Evolutionary conservation across 2,329 filamentous ascomycete genomes (phyloP).

Genomic region (Pseudocercospora fuligena): DNA sequence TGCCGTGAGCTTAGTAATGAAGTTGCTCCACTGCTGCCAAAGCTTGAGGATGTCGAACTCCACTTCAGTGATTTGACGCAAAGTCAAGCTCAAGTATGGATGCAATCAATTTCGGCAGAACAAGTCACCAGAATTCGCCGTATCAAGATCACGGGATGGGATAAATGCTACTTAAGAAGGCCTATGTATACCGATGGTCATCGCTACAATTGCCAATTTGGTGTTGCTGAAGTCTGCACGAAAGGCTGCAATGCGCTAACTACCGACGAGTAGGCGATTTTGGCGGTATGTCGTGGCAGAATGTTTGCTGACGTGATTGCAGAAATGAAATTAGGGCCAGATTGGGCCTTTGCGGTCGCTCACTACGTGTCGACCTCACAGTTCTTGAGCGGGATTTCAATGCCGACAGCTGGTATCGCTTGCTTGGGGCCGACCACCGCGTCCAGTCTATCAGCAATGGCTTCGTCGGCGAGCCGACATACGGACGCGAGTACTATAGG

Average conservation of each 20-base stretch:
- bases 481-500: slow-evolving; percentile 3
- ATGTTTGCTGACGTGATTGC: background rate
- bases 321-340: slow-evolving; percentile 1
- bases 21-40: background rate
- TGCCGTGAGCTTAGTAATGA: background rate
- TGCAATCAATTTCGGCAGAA: background rate
- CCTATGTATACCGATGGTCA: slow-evolving; percentile 9
- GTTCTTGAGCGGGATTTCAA: slow-evolving; percentile 10
- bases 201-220: slow-evolving; percentile 8
- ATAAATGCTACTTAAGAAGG: background rate
- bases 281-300: background rate
- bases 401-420: background rate
- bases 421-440: slow-evolving; percentile 7
- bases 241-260: background rate
- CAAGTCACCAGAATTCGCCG: slow-evolving; percentile 1
- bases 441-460: background rate
- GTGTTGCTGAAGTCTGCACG: background rate
- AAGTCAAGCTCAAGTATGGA: background rate
- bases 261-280: background rate
- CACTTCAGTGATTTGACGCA: background rate
- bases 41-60: background rate
- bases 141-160: slow-evolving; percentile 10
- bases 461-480: background rate
- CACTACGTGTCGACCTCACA: slow-evolving; percentile 11
- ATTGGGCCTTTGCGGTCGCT: slow-evolving; percentile 7